Percentiles rank a stretch among this genome's conserved stretches.
Evolutionary conservation across 2,329 filamentous ascomycete genomes (phyloP).

Genomic region (Colletotrichum coccodes): DNA sequence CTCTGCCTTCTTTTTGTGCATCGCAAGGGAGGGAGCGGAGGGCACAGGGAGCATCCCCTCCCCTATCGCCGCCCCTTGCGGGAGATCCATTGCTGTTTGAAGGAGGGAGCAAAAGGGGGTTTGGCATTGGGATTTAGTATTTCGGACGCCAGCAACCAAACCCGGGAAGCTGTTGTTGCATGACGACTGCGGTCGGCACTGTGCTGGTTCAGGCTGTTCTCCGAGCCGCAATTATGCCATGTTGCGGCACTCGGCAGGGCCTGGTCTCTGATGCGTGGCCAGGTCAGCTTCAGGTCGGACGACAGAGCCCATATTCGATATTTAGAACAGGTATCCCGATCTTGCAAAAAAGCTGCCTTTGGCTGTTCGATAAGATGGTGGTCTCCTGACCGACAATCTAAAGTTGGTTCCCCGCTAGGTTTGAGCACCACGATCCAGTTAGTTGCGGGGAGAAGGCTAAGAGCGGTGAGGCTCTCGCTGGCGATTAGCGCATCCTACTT

Average conservation of each 20-base stretch:
- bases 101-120: not conserved
- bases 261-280: not conserved
- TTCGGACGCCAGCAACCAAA: conserved; percentile 16
- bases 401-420: not conserved
- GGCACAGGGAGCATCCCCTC: not conserved
- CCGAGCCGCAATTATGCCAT: conserved; percentile 5
- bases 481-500: conserved; percentile 22
- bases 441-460: conserved; percentile 19
- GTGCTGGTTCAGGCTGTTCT: not conserved
- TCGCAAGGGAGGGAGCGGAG: conserved; percentile 7
- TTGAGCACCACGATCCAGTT: conserved; percentile 3
- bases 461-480: conserved; percentile 30
- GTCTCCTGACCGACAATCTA: conserved; percentile 22
- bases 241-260: not conserved
- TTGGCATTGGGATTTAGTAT: conserved; percentile 4
- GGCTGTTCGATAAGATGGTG: not conserved
- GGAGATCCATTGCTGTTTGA: conserved; percentile 17
- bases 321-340: not conserved
- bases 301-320: not conserved
- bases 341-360: not conserved
- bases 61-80: conserved; percentile 18
- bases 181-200: not conserved
- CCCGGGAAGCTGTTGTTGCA: conserved; percentile 11
- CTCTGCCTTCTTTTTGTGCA: conserved; percentile 12
- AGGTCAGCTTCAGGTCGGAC: not conserved